Evolutionary conservation across 768 basidiomycete species (phyloP), one percentile per base, ranked within the genome.

Genomic region (Suillus spraguei): DNA sequence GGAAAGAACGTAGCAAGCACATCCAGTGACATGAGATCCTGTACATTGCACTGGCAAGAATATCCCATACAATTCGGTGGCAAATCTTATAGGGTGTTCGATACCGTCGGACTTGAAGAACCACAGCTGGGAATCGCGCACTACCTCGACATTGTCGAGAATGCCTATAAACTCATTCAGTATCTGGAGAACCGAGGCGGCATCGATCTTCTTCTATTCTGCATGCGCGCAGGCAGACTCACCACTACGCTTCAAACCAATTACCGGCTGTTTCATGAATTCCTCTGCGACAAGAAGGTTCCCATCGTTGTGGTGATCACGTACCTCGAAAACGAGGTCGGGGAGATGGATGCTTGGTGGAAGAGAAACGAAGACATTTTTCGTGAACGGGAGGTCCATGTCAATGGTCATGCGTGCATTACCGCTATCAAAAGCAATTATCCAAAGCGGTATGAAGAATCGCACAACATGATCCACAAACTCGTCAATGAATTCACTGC

Each of bases 341-440:
- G 66, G 24, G 8, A 16, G 1, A 77, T 78, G 71, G 74, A 76
- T 8, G 67, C 44, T 28, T 82, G 81, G 81, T 82, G 80, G 81
- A 46, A 55, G 20, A 39, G 60, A 44, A 82, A 81, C 61, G 28
- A 73, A 53, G 38, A 38, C 11, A 47, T 38, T 4, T 82, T 82
- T 63, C 62, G 61, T 46, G 47, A 24, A 20, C 71, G 73, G 47
- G 69, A 67, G 3, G 80, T 82, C 66, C 59, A 60, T 35, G 63
- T 70, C 0, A 42, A 66, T 11, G 78, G 75, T 17, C 74, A 79
- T 20, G 82, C 79, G 3, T 82, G 82, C 61, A 72, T 82, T 63
- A 80, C 79, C 17, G 74, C 79, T 16, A 73, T 59, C 47, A 63
- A 69, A 17, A 72, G 78, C n/a, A 32, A 17, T 10, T 50, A n/a